phyloP scores from a whole-genome alignment of 306 rosid species.

The Malus orientalis region DNA sequence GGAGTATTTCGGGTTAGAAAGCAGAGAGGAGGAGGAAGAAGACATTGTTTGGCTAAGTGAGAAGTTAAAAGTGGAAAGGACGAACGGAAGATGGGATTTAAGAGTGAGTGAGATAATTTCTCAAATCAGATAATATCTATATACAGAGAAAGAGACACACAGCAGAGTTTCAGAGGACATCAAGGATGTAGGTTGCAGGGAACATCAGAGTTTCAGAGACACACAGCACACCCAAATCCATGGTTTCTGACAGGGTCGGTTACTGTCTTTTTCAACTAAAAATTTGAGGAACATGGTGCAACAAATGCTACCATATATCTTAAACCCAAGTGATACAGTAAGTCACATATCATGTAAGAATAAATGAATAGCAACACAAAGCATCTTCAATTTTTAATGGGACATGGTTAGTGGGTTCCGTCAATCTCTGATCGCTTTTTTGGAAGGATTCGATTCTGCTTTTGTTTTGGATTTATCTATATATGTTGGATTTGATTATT shows the following conservation, averaged over 20 bases:
- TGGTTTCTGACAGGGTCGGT: conserved; percentile 19
- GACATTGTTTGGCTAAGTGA: neutral
- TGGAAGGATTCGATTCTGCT: neutral
- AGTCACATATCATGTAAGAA: neutral
- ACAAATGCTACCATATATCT: neutral
- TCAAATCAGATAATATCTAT: neutral
- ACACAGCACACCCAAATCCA: neutral
- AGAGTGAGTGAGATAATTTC: neutral
- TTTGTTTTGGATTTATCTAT: neutral
- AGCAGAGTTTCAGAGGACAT: too few species aligned
- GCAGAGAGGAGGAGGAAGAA: neutral
- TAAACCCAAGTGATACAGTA: neutral
- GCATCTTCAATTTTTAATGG: neutral
- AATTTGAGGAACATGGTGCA: neutral
- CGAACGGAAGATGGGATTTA: neutral
- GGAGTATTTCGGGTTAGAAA: neutral
- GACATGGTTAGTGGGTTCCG: neutral
- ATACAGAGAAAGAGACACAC: neutral
- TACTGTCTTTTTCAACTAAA: neutral
- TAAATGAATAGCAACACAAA: neutral
- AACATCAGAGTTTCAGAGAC: neutral
- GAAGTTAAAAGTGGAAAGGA: neutral
- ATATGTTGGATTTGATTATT: neutral
- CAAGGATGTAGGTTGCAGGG: neutral
- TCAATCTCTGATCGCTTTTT: neutral